phyloP scores from a whole-genome alignment of 306 rosid genomes.

The Mucuna pruriens region DNA sequence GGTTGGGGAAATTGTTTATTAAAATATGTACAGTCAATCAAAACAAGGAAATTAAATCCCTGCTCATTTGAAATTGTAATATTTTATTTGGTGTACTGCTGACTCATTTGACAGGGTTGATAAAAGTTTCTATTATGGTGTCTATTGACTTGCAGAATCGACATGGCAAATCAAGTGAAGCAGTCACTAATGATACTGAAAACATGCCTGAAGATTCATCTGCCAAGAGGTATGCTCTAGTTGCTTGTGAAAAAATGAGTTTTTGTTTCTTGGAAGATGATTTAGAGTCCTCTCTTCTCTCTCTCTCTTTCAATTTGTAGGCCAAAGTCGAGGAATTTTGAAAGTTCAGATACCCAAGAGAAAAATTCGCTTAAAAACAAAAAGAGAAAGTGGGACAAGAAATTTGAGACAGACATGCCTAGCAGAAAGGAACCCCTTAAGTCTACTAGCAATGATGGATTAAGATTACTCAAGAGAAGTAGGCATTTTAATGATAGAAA shows the following conservation, averaged over 20 bases:
- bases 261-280: constrained; percentile 18
- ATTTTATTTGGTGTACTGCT: constrained; percentile 22
- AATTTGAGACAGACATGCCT: constrained; percentile 21
- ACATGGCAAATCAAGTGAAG: constrained; percentile 63
- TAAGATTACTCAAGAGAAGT: constrained; percentile 42
- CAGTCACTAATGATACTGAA: constrained; percentile 40
- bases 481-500: constrained; percentile 44
- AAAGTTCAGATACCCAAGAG: constrained; percentile 43
- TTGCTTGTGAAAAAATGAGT: constrained; percentile 11
- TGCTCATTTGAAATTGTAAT: constrained; percentile 16
- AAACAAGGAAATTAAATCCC: not conserved
- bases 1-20: not conserved
- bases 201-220: constrained; percentile 51
- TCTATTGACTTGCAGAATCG: constrained; percentile 67
- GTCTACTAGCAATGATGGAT: constrained; percentile 38
- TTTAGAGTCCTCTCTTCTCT: not conserved
- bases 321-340: constrained; percentile 51
- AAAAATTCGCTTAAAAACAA: constrained; percentile 33
- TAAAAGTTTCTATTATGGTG: constrained; percentile 15
- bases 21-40: not conserved
- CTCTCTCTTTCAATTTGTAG: constrained; percentile 51
- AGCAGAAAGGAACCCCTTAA: constrained; percentile 24
- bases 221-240: constrained; percentile 53
- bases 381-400: constrained; percentile 56
- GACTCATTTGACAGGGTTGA: constrained; percentile 12